Percentiles rank a stretch among this genome's conserved stretches.
phyloP scores from a whole-genome alignment of 257 asterid genomes.

The Primulina tabacum region DNA sequence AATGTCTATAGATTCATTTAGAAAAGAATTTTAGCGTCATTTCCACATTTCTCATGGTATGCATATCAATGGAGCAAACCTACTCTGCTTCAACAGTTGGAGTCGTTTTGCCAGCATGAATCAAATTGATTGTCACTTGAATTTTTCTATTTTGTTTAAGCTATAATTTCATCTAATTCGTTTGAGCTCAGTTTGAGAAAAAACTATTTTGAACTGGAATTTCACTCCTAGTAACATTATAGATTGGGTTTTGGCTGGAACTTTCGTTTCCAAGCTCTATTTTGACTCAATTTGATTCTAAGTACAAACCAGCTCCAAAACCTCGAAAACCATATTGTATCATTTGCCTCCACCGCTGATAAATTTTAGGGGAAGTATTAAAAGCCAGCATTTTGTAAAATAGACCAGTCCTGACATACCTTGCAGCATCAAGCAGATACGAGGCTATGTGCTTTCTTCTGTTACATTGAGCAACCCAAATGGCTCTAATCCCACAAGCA shows the following conservation, averaged over 20 bases:
- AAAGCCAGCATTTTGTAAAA: background rate
- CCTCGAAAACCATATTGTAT: background rate
- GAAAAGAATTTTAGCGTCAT: background rate
- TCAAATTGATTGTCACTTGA: no score
- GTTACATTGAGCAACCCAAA: slow-evolving; percentile 79
- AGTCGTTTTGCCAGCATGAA: background rate
- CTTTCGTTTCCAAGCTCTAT: no score
- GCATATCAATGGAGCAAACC: background rate
- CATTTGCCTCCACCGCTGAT: background rate
- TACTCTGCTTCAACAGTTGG: background rate
- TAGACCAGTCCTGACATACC: slow-evolving; percentile 37
- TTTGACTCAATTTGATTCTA: background rate
- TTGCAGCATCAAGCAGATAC: slow-evolving; percentile 64
- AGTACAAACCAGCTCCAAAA: background rate
- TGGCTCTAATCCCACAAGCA: slow-evolving; percentile 76
- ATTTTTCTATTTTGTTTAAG: no score
- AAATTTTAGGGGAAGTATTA: background rate
- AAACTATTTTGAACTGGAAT: no score
- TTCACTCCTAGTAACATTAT: no score
- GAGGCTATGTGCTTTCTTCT: slow-evolving; percentile 77
- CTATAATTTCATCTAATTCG: no score
- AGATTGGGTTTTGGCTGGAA: no score
- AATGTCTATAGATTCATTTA: no score
- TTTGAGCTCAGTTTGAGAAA: no score
- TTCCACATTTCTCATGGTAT: background rate